Evolutionary conservation across 1,284 basidiomycete species (phyloP), one percentile per base, ranked within the genome.

Genomic region (Inonotus obliquus): DNA sequence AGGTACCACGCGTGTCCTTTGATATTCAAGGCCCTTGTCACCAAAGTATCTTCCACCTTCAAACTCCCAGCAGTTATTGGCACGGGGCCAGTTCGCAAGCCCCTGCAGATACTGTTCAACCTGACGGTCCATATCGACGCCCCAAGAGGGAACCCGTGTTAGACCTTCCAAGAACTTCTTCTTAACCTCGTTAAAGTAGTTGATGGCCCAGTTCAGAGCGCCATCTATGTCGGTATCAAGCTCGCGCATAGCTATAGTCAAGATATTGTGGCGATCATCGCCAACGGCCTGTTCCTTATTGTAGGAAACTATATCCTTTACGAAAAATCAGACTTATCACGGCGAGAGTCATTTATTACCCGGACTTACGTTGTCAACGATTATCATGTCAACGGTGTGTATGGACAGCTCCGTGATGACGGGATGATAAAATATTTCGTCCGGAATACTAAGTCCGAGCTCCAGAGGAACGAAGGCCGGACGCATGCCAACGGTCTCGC

Each of bases 381-480:
- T 81, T 44, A 84, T 79, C 54, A 85, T 74, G 63, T 86, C 85
- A 62, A 84, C 84, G 23, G 82, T 76, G 37, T 76, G 72, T 64
- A 81, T 77, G 63, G 80, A 78, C 63, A 86, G 76, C 32, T 80
- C 77, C 65, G 4, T 32, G 55, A 86, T 80, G 51, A 77, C 69
- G 5, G 80, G 79, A 69, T 86, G 76, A 17, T 80, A 76, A 65
- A 77, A 77, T 37, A 86, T 79, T 62, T 71, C 75, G 49, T 84
- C 80, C 0, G 84, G 83, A 35, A 86, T 70, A 65, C 85, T 81
- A 54, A 85, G 32, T 1, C 37, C 76, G 32, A 66, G 79, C 74
- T 85, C 83, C 53, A 83, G 81, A 7, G 84, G 70, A n/a, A 76
- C 82, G 74, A 80, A 85, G 66, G 79, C 82, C 17, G 84, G 81